These are phyloP conservation scores for Mollisia scopiformis DNA, from an alignment of 2,329 filamentous ascomycete genomes.

Conservation along the genomic window DNA sequence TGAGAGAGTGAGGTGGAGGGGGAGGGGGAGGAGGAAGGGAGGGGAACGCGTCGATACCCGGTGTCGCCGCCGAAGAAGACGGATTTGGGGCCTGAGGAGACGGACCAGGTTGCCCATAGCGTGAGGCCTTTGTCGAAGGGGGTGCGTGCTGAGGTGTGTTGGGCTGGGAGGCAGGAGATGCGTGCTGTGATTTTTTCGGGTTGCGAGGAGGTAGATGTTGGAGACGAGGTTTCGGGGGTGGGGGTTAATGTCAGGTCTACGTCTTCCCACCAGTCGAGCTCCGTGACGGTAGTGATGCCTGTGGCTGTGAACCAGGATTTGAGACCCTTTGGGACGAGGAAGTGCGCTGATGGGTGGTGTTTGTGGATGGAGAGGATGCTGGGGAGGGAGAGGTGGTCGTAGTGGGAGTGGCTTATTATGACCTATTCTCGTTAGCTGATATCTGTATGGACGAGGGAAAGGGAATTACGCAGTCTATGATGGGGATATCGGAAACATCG, in stretches of 20 bases:
- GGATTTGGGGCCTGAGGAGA: conserved; percentile 73
- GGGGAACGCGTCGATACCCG: conserved; percentile 78
- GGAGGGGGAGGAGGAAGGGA: conserved; percentile 60
- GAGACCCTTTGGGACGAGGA: conserved; percentile 83
- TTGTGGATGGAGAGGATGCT: conserved; percentile 72
- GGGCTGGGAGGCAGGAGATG: conserved; percentile 78
- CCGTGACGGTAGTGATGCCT: conserved; percentile 76
- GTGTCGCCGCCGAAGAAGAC: conserved; percentile 90
- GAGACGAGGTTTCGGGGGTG: conserved; percentile 26
- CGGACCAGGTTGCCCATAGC: conserved; percentile 85
- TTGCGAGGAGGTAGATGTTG: background rate
- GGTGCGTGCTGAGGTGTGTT: conserved; percentile 74
- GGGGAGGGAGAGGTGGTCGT: conserved; percentile 82
- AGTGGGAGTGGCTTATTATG: conserved; percentile 63
- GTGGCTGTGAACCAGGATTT: conserved; percentile 76
- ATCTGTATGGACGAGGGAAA: too few species aligned
- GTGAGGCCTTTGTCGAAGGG: conserved; percentile 70
- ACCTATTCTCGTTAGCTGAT: background rate
- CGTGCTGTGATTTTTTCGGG: conserved; percentile 65
- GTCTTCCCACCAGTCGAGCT: conserved; percentile 94
- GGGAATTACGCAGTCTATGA: conserved; percentile 52
- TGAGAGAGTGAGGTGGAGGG: conserved; percentile 73
- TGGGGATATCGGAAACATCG: conserved; percentile 73
- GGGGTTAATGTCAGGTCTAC: conserved; percentile 66
- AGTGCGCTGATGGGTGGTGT: conserved; percentile 77